Evolutionary conservation across 257 asterid genomes (phyloP).

Genomic region (Leptodermis oblonga): DNA sequence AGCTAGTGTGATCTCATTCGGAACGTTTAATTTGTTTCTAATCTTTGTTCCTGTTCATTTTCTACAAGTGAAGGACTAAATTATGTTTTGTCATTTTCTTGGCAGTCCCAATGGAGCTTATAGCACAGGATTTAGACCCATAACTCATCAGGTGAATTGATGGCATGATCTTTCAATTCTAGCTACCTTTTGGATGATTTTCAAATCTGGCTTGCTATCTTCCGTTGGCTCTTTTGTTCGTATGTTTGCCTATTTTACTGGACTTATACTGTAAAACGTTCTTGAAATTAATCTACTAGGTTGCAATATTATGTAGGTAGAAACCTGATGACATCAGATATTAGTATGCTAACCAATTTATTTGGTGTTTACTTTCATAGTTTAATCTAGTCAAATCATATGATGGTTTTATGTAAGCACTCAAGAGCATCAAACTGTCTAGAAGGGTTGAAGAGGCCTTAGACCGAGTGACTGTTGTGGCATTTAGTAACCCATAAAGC

Average conservation of each 20-base stretch:
- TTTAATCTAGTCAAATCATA: neutral
- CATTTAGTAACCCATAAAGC: neutral
- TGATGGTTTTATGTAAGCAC: neutral
- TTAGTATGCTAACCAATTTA: neutral
- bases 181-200: conserved; percentile 8
- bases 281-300: neutral
- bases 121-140: conserved; percentile 94
- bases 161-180: conserved; percentile 37
- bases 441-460: neutral
- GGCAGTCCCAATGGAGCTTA: conserved; percentile 97
- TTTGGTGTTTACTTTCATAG: neutral
- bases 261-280: neutral
- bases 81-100: conserved; percentile 18
- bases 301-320: neutral
- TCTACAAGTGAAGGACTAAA: conserved; percentile 11
- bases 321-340: neutral
- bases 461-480: neutral
- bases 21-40: no score
- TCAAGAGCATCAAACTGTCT: neutral
- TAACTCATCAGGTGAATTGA: conserved; percentile 94
- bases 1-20: neutral
- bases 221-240: neutral
- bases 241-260: neutral
- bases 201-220: neutral
- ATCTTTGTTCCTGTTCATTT: conserved; percentile 7